These are phyloP conservation scores for Bocquillonia castaneifolia DNA, from an alignment of 441 rosid species.

Conservation along the genomic window DNA sequence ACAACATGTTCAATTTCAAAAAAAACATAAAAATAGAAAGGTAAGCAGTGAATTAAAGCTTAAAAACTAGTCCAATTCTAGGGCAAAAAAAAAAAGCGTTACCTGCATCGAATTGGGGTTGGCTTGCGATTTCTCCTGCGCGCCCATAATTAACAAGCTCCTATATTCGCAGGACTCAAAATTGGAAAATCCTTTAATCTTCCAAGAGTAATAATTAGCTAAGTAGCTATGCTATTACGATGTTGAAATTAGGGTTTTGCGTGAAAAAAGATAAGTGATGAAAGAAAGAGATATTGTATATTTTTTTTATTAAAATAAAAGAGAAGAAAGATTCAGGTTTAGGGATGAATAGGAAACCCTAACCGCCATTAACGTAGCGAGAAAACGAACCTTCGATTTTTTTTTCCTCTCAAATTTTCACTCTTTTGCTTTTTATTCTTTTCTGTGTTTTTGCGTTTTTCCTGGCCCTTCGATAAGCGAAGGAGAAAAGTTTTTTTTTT, in stretches of 20 bases:
- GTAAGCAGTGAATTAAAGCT: too few relatives aligned
- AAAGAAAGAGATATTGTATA: constrained; percentile 16
- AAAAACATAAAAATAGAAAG: too few relatives aligned
- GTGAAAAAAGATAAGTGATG: neutral
- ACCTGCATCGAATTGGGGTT: constrained; percentile 91
- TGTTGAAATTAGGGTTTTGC: too few relatives aligned
- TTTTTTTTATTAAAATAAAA: neutral
- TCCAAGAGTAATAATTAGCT: neutral
- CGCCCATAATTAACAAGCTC: constrained; percentile 64
- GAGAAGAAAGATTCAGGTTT: constrained; percentile 28
- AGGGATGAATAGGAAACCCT: constrained; percentile 52
- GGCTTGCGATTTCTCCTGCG: constrained; percentile 69
- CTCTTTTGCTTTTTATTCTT: constrained; percentile 27
- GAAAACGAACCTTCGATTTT: constrained; percentile 34
- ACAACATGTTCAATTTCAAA: too few relatives aligned
- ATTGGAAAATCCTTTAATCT: too few relatives aligned
- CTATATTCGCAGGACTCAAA: constrained; percentile 12
- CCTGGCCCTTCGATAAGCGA: constrained; percentile 42
- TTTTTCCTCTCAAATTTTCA: constrained; percentile 23
- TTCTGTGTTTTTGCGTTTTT: constrained; percentile 35
- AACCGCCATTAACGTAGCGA: constrained; percentile 50
- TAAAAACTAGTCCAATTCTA: too few relatives aligned
- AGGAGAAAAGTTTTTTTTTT: neutral
- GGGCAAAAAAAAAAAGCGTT: constrained; percentile 20
- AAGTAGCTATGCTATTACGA: too few relatives aligned